These are phyloP conservation scores for Suillus paluster DNA, from an alignment of 768 basidiomycete genomes.

Conservation along the genomic window DNA sequence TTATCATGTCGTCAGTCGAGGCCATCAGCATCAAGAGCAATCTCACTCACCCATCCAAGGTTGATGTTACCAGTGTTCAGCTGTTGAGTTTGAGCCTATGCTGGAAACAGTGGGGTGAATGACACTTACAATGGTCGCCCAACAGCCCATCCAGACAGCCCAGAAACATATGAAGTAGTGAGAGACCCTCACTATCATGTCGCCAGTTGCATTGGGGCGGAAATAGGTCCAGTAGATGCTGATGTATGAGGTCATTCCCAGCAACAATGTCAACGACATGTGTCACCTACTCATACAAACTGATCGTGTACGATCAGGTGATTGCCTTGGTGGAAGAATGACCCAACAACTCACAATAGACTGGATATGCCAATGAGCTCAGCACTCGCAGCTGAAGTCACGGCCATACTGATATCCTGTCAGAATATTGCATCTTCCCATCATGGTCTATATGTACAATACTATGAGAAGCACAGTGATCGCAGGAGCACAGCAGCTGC, in stretches of 20 bases:
- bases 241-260: background rate
- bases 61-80: conserved; percentile 49
- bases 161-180: conserved; percentile 47
- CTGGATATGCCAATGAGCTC: conserved; percentile 50
- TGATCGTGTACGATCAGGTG: conserved; percentile 17
- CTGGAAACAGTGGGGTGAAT: background rate
- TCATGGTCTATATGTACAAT: conserved; percentile 29
- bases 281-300: conserved; percentile 49
- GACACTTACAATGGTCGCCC: conserved; percentile 40
- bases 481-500: conserved; percentile 51
- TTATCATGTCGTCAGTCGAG: too few species aligned
- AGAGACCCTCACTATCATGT: conserved; percentile 44
- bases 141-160: conserved; percentile 49
- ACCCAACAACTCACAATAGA: conserved; percentile 41
- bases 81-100: conserved; percentile 23
- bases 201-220: conserved; percentile 39
- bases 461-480: conserved; percentile 48
- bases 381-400: conserved; percentile 50
- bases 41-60: conserved; percentile 50
- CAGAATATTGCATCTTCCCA: background rate
- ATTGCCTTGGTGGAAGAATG: conserved; percentile 9
- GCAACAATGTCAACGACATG: background rate
- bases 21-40: background rate
- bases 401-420: conserved; percentile 42
- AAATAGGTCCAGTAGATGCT: conserved; percentile 46